phyloP scores from a whole-genome alignment of 192 early-diverging fungal genomes.

The Linderina pennispora region DNA sequence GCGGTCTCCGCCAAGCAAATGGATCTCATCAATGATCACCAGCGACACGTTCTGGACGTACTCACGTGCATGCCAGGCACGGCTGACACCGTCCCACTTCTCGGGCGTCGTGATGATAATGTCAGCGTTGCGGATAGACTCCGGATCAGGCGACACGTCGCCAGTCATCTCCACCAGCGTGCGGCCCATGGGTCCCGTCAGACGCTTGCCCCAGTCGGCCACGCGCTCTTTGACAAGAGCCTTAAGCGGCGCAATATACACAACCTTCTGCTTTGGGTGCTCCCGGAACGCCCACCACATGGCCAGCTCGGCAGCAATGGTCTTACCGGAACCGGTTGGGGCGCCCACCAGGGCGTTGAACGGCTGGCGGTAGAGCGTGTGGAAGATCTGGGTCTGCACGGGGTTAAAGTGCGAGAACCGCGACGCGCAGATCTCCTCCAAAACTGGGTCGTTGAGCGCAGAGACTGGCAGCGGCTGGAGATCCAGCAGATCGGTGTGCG shows the following conservation, averaged over 20 bases:
- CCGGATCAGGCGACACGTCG: constrained; percentile 89
- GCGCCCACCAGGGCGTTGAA: constrained; percentile 90
- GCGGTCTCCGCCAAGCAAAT: constrained; percentile 92
- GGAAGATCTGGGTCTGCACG: constrained; percentile 98
- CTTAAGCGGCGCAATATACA: constrained; percentile 98
- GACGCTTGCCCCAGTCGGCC: constrained; percentile 74
- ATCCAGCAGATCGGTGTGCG: constrained; percentile 88
- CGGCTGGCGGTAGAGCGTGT: constrained; percentile 83
- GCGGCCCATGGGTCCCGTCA: constrained; percentile 66
- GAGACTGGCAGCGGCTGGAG: constrained; percentile 86
- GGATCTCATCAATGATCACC: constrained; percentile 98
- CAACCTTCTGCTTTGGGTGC: constrained; percentile 71
- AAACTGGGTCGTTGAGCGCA: constrained; percentile 69
- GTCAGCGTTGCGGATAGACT: constrained; percentile 80
- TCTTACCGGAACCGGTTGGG: constrained; percentile 97
- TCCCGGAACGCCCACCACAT: constrained; percentile 92
- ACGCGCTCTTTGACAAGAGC: constrained; percentile 96
- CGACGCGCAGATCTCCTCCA: constrained; percentile 79
- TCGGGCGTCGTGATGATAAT: constrained; percentile 98
- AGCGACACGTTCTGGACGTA: constrained; percentile 85
- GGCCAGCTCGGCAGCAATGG: constrained; percentile 92
- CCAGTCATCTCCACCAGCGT: constrained; percentile 92
- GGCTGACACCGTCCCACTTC: constrained; percentile 97
- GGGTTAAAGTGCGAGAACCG: constrained; percentile 96
- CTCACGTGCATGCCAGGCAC: constrained; percentile 83